Conservation (phyloP, 225 moss, liverwort and hornwort genomes). For the Physcomitrium patens region DNA sequence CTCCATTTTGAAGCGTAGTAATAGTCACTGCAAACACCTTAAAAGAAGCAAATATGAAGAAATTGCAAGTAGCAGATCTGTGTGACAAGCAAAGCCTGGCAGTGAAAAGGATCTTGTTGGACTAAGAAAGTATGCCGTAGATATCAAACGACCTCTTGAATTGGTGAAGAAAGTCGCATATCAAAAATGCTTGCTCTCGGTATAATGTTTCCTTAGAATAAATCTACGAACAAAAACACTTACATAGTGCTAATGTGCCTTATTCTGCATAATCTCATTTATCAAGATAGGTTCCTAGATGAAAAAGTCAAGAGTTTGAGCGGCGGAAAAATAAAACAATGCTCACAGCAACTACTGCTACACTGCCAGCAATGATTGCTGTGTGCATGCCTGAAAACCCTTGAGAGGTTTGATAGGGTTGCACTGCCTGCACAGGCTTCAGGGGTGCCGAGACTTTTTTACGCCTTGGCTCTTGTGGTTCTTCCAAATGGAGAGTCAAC, state of each 20-base stretch:
- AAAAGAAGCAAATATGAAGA: too few species aligned
- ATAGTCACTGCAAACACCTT: too few species aligned
- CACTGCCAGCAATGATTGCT: slow-evolving; percentile 62
- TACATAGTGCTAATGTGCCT: slow-evolving; percentile 27
- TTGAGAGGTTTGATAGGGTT: slow-evolving; percentile 22
- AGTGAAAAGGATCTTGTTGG: too few species aligned
- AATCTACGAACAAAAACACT: slow-evolving; percentile 27
- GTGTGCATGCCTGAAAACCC: slow-evolving; percentile 57
- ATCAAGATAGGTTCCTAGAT: slow-evolving; percentile 6
- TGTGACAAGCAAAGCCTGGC: too few species aligned
- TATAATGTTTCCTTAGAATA: slow-evolving; percentile 1
- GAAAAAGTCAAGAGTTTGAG: slow-evolving; percentile 46
- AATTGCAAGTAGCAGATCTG: too few species aligned
- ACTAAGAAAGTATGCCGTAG: too few species aligned
- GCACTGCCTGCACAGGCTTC: slow-evolving; percentile 33
- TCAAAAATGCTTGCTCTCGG: too few species aligned
- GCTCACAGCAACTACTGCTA: slow-evolving; percentile 55
- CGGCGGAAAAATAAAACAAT: slow-evolving; percentile 56
- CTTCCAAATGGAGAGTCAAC: slow-evolving; percentile 63
- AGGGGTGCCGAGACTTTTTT: slow-evolving; percentile 32
- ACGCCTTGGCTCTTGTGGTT: slow-evolving; percentile 30
- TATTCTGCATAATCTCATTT: slow-evolving; percentile 30
- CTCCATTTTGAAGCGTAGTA: too few species aligned
- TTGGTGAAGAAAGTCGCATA: too few species aligned
- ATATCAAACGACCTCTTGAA: too few species aligned